Conservation (phyloP, 2,329 filamentous ascomycete genomes). For the Colletotrichum brevisporum region DNA sequence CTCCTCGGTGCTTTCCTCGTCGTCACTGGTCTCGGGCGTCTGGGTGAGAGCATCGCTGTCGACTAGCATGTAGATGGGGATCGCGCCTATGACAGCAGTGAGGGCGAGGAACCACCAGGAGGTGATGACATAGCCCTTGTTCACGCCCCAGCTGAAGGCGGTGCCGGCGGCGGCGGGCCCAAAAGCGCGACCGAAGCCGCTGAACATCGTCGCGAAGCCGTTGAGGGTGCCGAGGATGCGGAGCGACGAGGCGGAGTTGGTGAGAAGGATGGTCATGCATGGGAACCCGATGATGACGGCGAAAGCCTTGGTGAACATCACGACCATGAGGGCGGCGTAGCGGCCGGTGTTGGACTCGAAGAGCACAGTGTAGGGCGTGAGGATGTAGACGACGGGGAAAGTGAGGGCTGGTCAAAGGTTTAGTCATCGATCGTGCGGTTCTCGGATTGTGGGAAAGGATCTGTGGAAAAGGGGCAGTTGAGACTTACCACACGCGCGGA, state of each 20-base stretch:
- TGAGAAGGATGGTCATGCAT: slow-evolving; percentile 88
- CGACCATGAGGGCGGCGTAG: slow-evolving; percentile 72
- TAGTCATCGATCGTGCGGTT: not conserved
- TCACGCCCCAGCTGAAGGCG: slow-evolving; percentile 82
- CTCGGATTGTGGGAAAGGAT: not conserved
- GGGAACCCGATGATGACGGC: slow-evolving; percentile 89
- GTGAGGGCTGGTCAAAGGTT: slow-evolving; percentile 61
- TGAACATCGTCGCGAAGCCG: slow-evolving; percentile 87
- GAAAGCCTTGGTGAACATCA: slow-evolving; percentile 83
- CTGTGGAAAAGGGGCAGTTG: not conserved
- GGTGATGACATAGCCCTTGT: slow-evolving; percentile 80
- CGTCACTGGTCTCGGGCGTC: slow-evolving; percentile 50
- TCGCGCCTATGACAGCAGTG: slow-evolving; percentile 74
- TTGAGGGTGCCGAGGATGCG: slow-evolving; percentile 92
- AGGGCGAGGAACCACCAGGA: slow-evolving; percentile 85
- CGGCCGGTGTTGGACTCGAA: slow-evolving; percentile 64
- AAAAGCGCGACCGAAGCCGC: slow-evolving; percentile 82
- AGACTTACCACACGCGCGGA: slow-evolving; percentile 69
- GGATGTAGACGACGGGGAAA: slow-evolving; percentile 82
- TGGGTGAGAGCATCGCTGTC: slow-evolving; percentile 78
- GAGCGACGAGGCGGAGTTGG: slow-evolving; percentile 88
- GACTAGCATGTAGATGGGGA: slow-evolving; percentile 81
- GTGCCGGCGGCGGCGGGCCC: slow-evolving; percentile 83
- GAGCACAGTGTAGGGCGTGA: slow-evolving; percentile 86
- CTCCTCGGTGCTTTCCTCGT: slow-evolving; percentile 47